A percentile compares a stretch with the other conserved stretches of the same genome.
Conservation (phyloP, 2,329 filamentous ascomycete genomes). For the Ascochyta rabiei region DNA sequence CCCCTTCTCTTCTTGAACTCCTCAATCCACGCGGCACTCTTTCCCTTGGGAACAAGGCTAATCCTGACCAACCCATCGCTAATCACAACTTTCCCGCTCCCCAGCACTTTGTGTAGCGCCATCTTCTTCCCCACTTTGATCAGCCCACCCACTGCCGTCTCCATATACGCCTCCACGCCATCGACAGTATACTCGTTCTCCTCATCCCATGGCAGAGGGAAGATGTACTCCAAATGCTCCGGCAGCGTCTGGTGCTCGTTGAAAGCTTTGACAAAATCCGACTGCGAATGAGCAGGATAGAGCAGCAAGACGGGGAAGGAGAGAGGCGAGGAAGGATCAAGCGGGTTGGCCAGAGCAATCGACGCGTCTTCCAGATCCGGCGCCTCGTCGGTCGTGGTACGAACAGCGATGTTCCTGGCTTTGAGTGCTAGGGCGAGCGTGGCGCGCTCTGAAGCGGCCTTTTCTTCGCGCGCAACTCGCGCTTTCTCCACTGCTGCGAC, state of each 20-base stretch:
- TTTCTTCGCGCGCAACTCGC: conserved; percentile 63
- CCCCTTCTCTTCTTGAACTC: conserved; percentile 78
- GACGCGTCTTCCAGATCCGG: conserved; percentile 88
- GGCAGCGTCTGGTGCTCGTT: conserved; percentile 75
- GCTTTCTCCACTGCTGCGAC: conserved; percentile 62
- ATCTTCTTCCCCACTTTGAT: conserved; percentile 91
- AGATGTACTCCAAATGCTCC: conserved; percentile 82
- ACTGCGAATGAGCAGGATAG: conserved; percentile 82
- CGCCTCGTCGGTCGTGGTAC: conserved; percentile 72
- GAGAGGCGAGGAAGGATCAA: conserved; percentile 74
- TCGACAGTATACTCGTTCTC: conserved; percentile 68
- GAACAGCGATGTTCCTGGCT: conserved; percentile 72
- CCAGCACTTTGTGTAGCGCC: conserved; percentile 74
- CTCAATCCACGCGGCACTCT: conserved; percentile 76
- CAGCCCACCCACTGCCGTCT: conserved; percentile 78
- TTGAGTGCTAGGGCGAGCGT: conserved; percentile 62
- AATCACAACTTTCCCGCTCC: conserved; percentile 79
- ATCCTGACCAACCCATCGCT: conserved; percentile 85
- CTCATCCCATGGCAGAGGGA: conserved; percentile 87
- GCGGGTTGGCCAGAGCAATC: conserved; percentile 72
- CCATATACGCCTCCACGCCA: conserved; percentile 85
- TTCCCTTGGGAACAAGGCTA: conserved; percentile 76
- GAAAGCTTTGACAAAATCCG: conserved; percentile 90
- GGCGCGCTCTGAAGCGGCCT: conserved; percentile 60
- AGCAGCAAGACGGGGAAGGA: conserved; percentile 81